These are phyloP conservation scores for Coemansia javaensis DNA, from an alignment of 192 early-diverging fungal genomes.

Conservation along the genomic window DNA sequence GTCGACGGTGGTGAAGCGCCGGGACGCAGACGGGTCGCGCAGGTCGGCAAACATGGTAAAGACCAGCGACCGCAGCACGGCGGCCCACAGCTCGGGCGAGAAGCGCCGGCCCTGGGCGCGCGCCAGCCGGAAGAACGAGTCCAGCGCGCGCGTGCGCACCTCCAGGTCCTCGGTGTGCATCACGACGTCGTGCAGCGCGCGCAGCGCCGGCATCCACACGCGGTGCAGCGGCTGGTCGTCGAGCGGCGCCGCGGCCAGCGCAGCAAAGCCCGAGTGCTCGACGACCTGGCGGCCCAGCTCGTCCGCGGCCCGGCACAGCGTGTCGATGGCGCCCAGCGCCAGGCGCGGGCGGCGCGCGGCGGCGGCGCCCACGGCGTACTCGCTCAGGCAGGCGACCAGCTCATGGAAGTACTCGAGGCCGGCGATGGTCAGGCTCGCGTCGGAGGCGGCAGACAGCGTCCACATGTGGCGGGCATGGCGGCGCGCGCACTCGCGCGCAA, in stretches of 20 bases:
- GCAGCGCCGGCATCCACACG: slow-evolving; percentile 85
- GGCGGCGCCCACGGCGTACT: slow-evolving; percentile 27
- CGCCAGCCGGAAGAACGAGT: slow-evolving; percentile 78
- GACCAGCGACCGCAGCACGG: slow-evolving; percentile 74
- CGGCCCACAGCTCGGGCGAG: slow-evolving; percentile 74
- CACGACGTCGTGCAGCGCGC: slow-evolving; percentile 81
- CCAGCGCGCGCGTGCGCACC: slow-evolving; percentile 79
- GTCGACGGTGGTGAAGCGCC: slow-evolving; percentile 71
- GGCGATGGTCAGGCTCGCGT: slow-evolving; percentile 13
- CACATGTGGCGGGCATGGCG: slow-evolving; percentile 36
- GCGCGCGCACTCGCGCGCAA: slow-evolving; percentile 37
- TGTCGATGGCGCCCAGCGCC: slow-evolving; percentile 43
- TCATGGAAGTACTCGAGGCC: slow-evolving; percentile 49
- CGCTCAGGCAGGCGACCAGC: slow-evolving; percentile 41
- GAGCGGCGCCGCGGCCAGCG: slow-evolving; percentile 6
- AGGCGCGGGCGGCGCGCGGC: slow-evolving; percentile 24
- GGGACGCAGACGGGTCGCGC: slow-evolving; percentile 48
- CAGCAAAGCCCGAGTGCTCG: slow-evolving; percentile 5
- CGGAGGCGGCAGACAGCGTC: slow-evolving; percentile 7
- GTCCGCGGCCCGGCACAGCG: slow-evolving; percentile 19
- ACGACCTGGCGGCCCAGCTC: slow-evolving; percentile 27
- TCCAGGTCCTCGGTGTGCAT: slow-evolving; percentile 91
- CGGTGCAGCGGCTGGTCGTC: slow-evolving; percentile 61
- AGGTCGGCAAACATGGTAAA: slow-evolving; percentile 91
- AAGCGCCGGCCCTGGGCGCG: slow-evolving; percentile 73